Percentiles rank a stretch among this genome's conserved stretches.
These are phyloP conservation scores for Curvularia hawaiiensis DNA, from an alignment of 2,329 filamentous ascomycete genomes.

Conservation along the genomic window DNA sequence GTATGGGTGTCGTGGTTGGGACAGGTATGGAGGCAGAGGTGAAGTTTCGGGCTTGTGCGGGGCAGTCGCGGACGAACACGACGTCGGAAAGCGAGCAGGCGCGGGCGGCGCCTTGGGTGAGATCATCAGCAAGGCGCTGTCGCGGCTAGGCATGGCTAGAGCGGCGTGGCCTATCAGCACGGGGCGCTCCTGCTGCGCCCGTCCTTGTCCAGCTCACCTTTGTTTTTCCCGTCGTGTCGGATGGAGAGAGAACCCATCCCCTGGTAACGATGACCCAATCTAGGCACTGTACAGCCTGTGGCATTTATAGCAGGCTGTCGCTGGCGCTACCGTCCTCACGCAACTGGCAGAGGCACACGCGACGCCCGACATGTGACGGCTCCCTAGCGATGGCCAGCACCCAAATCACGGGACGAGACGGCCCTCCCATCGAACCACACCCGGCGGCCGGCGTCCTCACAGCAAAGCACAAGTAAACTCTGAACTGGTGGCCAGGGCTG, in stretches of 20 bases:
- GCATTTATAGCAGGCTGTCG: neutral
- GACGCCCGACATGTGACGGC: neutral
- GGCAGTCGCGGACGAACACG: slow-evolving; percentile 22
- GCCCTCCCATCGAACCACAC: neutral
- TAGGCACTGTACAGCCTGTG: neutral
- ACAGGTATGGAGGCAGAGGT: slow-evolving; percentile 11
- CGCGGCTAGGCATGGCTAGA: slow-evolving; percentile 6
- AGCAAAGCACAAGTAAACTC: neutral
- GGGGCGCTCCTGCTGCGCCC: neutral
- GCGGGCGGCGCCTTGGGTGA: slow-evolving; percentile 21
- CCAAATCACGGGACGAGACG: neutral
- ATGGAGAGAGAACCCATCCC: neutral
- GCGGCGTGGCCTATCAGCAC: neutral
- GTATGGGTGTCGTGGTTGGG: slow-evolving; percentile 7
- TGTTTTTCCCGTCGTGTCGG: neutral
- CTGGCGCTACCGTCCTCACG: no score
- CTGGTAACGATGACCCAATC: neutral
- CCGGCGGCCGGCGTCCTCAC: neutral
- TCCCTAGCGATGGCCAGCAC: neutral
- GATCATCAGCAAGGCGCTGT: slow-evolving; percentile 23
- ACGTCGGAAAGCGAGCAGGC: slow-evolving; percentile 15
- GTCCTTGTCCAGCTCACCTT: neutral
- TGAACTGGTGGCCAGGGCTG: neutral
- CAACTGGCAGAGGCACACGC: neutral
- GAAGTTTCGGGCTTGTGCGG: slow-evolving; percentile 20